phyloP scores from a whole-genome alignment of 2,329 filamentous ascomycete species.

The Cladosporium sp. region DNA sequence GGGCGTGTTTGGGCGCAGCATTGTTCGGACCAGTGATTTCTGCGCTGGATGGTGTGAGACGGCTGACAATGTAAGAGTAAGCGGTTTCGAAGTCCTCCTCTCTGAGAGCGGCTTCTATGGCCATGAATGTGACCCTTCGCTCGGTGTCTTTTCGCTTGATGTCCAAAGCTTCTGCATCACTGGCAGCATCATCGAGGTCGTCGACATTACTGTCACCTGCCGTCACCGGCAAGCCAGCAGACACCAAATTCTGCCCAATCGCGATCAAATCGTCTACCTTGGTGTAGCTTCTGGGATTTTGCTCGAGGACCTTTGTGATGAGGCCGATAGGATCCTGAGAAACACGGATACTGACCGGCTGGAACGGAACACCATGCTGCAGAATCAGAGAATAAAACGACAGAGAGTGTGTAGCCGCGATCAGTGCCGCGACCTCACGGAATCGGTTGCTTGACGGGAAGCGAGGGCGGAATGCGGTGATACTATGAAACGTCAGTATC shows the following conservation, averaged over 20 bases:
- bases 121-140: conserved; percentile 74
- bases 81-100: conserved; percentile 85
- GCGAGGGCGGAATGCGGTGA: conserved; percentile 63
- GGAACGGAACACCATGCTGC: conserved; percentile 77
- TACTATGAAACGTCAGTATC: conserved; percentile 46
- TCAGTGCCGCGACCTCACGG: conserved; percentile 61
- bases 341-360: conserved; percentile 74
- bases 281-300: conserved; percentile 73
- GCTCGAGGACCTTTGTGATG: conserved; percentile 70
- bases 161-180: conserved; percentile 20
- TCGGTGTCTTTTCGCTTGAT: conserved; percentile 47
- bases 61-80: conserved; percentile 77
- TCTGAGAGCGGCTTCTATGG: conserved; percentile 71
- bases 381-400: conserved; percentile 75
- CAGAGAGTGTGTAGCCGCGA: conserved; percentile 72
- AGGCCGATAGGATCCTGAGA: conserved; percentile 73
- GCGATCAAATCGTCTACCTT: conserved; percentile 70
- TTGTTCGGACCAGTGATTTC: conserved; percentile 25
- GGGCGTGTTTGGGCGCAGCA: conserved; percentile 16
- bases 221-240: conserved; percentile 44
- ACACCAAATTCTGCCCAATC: conserved; percentile 67
- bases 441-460: conserved; percentile 56
- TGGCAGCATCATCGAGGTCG: conserved; percentile 33
- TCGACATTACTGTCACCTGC: conserved; percentile 31
- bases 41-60: conserved; percentile 50